Conservation (phyloP, 495 filamentous ascomycete species). For the Emericellopsis terricola region DNA sequence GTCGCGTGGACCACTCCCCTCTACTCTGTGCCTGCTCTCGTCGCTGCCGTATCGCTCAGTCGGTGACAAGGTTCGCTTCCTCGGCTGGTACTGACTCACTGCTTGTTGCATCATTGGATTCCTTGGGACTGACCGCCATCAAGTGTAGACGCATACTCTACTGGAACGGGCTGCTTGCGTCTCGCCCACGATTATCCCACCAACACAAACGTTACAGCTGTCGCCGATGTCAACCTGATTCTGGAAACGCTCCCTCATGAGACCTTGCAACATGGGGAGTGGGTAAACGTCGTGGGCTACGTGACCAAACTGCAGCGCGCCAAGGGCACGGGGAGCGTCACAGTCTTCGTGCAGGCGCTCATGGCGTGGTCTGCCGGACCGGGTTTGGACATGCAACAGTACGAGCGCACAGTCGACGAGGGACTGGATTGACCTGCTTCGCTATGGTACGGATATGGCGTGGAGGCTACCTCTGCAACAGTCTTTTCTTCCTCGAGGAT, state of each 20-base stretch:
- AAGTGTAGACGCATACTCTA: conserved; percentile 52
- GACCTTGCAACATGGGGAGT: conserved; percentile 58
- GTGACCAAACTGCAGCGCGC: conserved; percentile 21
- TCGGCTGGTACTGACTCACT: conserved; percentile 66
- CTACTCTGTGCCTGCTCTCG: conserved; percentile 48
- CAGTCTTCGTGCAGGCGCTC: conserved; percentile 40
- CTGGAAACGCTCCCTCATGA: conserved; percentile 44
- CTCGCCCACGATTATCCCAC: conserved; percentile 52
- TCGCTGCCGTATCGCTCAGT: conserved; percentile 32
- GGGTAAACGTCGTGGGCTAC: conserved; percentile 85
- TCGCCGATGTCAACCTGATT: conserved; percentile 54
- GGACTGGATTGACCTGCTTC: too few relatives aligned
- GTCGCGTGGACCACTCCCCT: conserved; percentile 42
- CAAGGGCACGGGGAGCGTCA: conserved; percentile 3
- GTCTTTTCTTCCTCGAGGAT: too few relatives aligned
- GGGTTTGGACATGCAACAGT: conserved; percentile 41
- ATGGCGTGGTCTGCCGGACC: conserved; percentile 48
- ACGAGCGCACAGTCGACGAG: conserved; percentile 25
- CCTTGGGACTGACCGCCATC: too few relatives aligned
- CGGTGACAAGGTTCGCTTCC: conserved; percentile 70
- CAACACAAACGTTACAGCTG: conserved; percentile 19
- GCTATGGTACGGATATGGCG: too few relatives aligned
- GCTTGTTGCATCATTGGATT: too few relatives aligned
- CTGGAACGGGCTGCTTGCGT: conserved; percentile 35
- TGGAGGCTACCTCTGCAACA: too few relatives aligned